A percentile compares a stretch with the other conserved stretches of the same genome.
Evolutionary conservation across 139 green algal species (phyloP).

Genomic region (Nannochloris sp.): DNA sequence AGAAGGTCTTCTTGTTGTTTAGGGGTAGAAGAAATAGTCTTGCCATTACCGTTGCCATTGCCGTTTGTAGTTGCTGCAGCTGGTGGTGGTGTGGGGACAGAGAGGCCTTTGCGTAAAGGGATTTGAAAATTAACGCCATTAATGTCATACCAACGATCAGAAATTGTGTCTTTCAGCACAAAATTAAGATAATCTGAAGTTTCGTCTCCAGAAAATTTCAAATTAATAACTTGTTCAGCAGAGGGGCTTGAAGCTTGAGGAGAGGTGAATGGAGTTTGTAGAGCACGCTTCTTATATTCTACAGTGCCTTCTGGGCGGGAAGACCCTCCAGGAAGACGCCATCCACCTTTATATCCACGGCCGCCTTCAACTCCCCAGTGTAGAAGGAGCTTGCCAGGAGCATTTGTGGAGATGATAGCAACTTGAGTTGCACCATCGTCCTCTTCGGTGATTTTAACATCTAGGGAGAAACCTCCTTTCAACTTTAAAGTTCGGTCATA

Average conservation of each 20-base stretch:
- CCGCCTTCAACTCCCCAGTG: slow-evolving; percentile 91
- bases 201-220: slow-evolving; percentile 59
- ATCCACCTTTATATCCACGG: slow-evolving; percentile 74
- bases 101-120: slow-evolving; percentile 24
- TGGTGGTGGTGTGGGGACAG: neutral
- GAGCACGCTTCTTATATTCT: slow-evolving; percentile 89
- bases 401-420: slow-evolving; percentile 34
- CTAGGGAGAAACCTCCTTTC: no score
- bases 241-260: neutral
- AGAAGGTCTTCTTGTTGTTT: slow-evolving; percentile 8
- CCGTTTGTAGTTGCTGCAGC: neutral
- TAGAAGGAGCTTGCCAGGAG: slow-evolving; percentile 57
- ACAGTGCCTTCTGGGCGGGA: slow-evolving; percentile 69
- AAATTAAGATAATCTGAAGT: slow-evolving; percentile 82
- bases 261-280: slow-evolving; percentile 84
- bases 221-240: slow-evolving; percentile 22
- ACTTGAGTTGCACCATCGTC: slow-evolving; percentile 14
- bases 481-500: no score
- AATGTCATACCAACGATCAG: slow-evolving; percentile 62
- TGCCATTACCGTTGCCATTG: neutral
- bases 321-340: slow-evolving; percentile 60
- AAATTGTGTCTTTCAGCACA: slow-evolving; percentile 87
- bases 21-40: neutral
- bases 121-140: slow-evolving; percentile 83
- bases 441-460: neutral